A percentile compares a stretch with the other conserved stretches of the same genome.
These are phyloP conservation scores for Cucumis cinereus DNA, from an alignment of 306 rosid species.

Conservation along the genomic window DNA sequence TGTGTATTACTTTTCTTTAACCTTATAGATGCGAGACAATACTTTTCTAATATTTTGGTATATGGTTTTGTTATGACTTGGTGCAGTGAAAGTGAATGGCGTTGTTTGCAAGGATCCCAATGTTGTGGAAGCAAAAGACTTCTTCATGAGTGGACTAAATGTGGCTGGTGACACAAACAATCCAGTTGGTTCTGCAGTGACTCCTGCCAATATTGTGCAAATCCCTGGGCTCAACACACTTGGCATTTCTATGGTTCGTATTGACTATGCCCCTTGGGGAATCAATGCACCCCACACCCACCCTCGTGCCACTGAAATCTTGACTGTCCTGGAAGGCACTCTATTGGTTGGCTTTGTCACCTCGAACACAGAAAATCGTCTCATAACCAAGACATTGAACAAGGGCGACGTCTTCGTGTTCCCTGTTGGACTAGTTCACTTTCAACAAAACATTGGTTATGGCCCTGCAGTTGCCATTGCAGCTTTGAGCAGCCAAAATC, in stretches of 20 bases:
- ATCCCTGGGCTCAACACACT: slow-evolving; percentile 29
- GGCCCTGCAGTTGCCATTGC: slow-evolving; percentile 18
- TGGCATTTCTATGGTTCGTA: slow-evolving; percentile 20
- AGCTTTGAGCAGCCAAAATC: slow-evolving; percentile 30
- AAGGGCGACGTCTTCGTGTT: slow-evolving; percentile 28
- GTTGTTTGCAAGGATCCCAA: slow-evolving; percentile 24
- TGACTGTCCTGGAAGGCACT: slow-evolving; percentile 19
- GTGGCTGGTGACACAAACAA: slow-evolving; percentile 19
- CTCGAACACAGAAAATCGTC: slow-evolving; percentile 17
- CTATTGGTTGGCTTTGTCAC: slow-evolving; percentile 30
- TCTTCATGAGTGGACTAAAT: slow-evolving; percentile 25
- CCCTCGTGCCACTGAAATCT: slow-evolving; percentile 22
- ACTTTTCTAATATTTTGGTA: no score
- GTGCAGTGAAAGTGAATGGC: slow-evolving; percentile 18
- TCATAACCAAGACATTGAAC: slow-evolving; percentile 6
- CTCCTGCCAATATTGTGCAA: slow-evolving; percentile 12
- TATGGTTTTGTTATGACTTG: no score
- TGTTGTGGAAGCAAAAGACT: slow-evolving; percentile 17
- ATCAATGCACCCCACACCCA: slow-evolving; percentile 27
- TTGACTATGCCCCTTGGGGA: slow-evolving; percentile 25
- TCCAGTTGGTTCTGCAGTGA: slow-evolving; percentile 20
- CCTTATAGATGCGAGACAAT: no score
- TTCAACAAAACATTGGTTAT: slow-evolving; percentile 13
- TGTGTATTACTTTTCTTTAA: no score
- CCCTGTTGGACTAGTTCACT: slow-evolving; percentile 24